Evolutionary conservation across 805 yeast genomes (phyloP).

Genomic region (Candida vartiovaarae): DNA sequence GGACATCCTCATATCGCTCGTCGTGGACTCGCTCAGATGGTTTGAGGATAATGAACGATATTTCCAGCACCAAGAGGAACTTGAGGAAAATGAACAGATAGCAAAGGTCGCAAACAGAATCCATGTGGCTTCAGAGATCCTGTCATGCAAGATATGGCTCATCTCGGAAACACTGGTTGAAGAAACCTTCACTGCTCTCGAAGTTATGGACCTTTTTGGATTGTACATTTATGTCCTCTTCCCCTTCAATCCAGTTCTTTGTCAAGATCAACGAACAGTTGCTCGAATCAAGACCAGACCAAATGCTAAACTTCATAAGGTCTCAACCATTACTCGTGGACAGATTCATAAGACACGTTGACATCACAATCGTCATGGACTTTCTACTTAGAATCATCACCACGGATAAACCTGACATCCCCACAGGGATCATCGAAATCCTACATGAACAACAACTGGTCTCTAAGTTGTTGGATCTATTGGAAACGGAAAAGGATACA

Average conservation of each 20-base stretch:
- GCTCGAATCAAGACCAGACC: conserved; percentile 69
- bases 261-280: conserved; percentile 86
- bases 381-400: conserved; percentile 81
- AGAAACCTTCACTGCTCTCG: conserved; percentile 49
- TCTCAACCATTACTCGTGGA: conserved; percentile 54
- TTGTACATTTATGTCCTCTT: conserved; percentile 44
- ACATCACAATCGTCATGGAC: conserved; percentile 88
- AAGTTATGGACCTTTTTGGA: conserved; percentile 77
- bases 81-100: conserved; percentile 15
- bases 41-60: conserved; percentile 23
- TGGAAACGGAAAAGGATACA: conserved; percentile 52
- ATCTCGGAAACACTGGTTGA: conserved; percentile 84
- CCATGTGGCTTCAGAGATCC: conserved; percentile 73
- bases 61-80: conserved; percentile 8
- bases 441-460: conserved; percentile 69
- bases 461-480: conserved; percentile 57
- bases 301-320: conserved; percentile 45
- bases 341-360: conserved; percentile 69
- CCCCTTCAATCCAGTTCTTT: conserved; percentile 73
- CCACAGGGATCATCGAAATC: conserved; percentile 82
- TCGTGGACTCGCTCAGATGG: conserved; percentile 35
- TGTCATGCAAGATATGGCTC: conserved; percentile 88
- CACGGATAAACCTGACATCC: conserved; percentile 82
- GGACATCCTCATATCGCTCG: conserved; percentile 36
- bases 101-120: conserved; percentile 28